These are phyloP conservation scores for Salinomyces thailandicus DNA, from an alignment of 2,329 filamentous ascomycete genomes.

Conservation along the genomic window DNA sequence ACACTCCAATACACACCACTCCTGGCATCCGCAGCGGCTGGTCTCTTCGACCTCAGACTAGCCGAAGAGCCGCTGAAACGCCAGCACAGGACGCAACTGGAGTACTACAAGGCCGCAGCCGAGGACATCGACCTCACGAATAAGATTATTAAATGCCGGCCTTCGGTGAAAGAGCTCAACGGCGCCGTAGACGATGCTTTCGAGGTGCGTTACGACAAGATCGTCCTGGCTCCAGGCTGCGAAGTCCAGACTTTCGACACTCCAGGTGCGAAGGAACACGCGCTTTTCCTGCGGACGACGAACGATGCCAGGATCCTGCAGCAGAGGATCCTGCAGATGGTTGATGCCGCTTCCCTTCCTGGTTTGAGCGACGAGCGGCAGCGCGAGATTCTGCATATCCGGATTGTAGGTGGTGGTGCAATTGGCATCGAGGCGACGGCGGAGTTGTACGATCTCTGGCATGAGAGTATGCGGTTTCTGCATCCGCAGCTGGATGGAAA, in stretches of 20 bases:
- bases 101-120: constrained; percentile 32
- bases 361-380: constrained; percentile 20
- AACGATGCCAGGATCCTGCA: constrained; percentile 28
- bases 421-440: constrained; percentile 36
- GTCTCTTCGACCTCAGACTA: constrained; percentile 36
- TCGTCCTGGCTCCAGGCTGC: constrained; percentile 35
- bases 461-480: constrained; percentile 29
- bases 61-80: constrained; percentile 36
- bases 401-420: constrained; percentile 34
- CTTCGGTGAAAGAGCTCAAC: constrained; percentile 13
- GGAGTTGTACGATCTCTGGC: constrained; percentile 34
- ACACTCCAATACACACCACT: constrained; percentile 38
- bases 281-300: constrained; percentile 30
- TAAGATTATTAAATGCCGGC: constrained; percentile 27
- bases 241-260: constrained; percentile 32
- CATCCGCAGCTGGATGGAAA: constrained; percentile 33
- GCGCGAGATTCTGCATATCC: constrained; percentile 28
- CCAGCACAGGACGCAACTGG: constrained; percentile 16
- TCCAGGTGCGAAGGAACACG: constrained; percentile 30
- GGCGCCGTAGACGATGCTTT: constrained; percentile 23
- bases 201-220: constrained; percentile 32
- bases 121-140: constrained; percentile 29
- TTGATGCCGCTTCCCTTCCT: constrained; percentile 29
- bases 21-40: constrained; percentile 36
- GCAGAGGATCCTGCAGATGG: constrained; percentile 27